Evolutionary conservation across 352 stramenopile genomes (phyloP).

Genomic region (Phytopythium kandeliae): DNA sequence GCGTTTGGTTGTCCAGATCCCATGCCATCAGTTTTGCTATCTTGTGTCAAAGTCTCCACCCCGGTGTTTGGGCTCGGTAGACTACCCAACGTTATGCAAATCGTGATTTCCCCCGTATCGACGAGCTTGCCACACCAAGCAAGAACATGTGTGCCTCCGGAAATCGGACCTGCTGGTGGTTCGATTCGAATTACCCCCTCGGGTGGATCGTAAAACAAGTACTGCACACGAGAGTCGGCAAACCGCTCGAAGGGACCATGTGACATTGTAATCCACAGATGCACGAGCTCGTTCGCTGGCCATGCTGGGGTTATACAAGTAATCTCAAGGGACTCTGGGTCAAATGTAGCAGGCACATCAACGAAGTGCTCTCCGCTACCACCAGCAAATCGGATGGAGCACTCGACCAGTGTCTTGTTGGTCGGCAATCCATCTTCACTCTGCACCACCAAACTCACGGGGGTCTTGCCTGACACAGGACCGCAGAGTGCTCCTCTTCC

Average conservation of each 20-base stretch:
- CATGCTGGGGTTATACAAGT: constrained; percentile 39
- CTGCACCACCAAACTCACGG: constrained; percentile 34
- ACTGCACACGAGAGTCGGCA: constrained; percentile 38
- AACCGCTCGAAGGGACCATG: constrained; percentile 23
- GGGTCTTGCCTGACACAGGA: constrained; percentile 47
- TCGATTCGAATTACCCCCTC: constrained; percentile 60
- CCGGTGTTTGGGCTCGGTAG: not conserved
- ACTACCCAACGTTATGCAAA: constrained; percentile 30
- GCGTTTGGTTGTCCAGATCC: not conserved
- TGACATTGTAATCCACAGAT: constrained; percentile 27
- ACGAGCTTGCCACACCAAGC: constrained; percentile 59
- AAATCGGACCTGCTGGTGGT: constrained; percentile 42
- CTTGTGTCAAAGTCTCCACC: not conserved
- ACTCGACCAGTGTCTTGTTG: constrained; percentile 32
- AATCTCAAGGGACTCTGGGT: constrained; percentile 22
- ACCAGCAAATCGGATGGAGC: constrained; percentile 40
- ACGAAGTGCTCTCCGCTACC: constrained; percentile 15
- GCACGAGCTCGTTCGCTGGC: constrained; percentile 53
- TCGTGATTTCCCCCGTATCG: constrained; percentile 58
- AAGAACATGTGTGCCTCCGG: constrained; percentile 45
- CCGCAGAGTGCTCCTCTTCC: constrained; percentile 46
- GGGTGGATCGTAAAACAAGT: constrained; percentile 69
- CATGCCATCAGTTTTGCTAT: not conserved
- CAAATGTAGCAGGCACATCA: constrained; percentile 35
- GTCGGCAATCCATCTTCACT: constrained; percentile 33